A percentile compares a stretch with the other conserved stretches of the same genome.
Evolutionary conservation across 495 filamentous ascomycete genomes (phyloP).

Genomic region (Rusavskia elegans): DNA sequence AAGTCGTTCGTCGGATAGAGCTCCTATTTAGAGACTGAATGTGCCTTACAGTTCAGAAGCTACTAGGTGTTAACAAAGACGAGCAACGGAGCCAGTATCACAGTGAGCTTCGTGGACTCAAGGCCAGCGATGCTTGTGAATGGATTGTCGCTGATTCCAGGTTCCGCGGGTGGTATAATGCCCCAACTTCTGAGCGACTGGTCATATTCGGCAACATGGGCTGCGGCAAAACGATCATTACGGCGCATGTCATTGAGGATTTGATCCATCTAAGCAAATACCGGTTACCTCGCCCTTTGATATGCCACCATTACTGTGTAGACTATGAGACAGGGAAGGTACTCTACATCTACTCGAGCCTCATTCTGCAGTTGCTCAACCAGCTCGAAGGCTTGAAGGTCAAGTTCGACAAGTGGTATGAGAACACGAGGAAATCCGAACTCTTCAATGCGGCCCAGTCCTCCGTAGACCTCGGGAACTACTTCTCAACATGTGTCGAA

Average conservation of each 20-base stretch:
- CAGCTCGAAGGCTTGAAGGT: conserved; percentile 11
- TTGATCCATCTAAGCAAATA: conserved; percentile 7
- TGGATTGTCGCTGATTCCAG: conserved; percentile 5
- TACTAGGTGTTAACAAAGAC: conserved; percentile 8
- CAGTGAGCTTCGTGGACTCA: conserved; percentile 3
- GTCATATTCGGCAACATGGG: conserved; percentile 16
- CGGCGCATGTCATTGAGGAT: conserved; percentile 14
- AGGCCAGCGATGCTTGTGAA: conserved; percentile 8
- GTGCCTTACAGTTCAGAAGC: conserved; percentile 2
- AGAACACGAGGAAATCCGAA: conserved; percentile 7
- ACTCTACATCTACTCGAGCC: conserved; percentile 7
- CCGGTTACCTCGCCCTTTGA: conserved; percentile 13
- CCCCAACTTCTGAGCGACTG: conserved; percentile 7
- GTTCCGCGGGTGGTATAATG: conserved; percentile 7
- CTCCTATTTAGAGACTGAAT: conserved; percentile 1
- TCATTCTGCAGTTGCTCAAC: conserved; percentile 10
- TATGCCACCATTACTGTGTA: conserved; percentile 16
- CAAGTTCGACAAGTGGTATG: conserved; percentile 9
- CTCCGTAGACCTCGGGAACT: conserved; percentile 6
- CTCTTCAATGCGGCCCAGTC: conserved; percentile 6
- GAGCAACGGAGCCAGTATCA: conserved; percentile 5
- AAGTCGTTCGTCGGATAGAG: conserved; percentile 1
- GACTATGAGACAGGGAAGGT: conserved; percentile 11
- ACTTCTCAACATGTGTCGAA: conserved; percentile 7
- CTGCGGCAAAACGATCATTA: conserved; percentile 14